Conservation (phyloP, 2,329 filamentous ascomycete genomes). For the Elsinoe arachidis region DNA sequence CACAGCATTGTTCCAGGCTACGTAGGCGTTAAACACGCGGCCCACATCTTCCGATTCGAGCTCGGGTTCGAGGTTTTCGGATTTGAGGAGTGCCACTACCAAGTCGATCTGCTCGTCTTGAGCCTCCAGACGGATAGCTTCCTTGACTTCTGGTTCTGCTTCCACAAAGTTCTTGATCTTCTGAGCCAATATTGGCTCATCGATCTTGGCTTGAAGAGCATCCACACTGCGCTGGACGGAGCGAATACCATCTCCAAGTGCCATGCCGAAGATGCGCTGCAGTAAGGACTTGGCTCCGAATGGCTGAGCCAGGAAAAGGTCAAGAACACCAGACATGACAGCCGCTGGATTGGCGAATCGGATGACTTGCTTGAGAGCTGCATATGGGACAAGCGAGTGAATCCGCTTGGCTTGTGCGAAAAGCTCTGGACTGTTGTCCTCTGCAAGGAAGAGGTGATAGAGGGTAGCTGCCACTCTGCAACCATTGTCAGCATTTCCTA, state of each 20-base stretch:
- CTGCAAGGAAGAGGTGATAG: slow-evolving; percentile 93
- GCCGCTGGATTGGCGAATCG: slow-evolving; percentile 91
- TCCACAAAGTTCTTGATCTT: slow-evolving; percentile 77
- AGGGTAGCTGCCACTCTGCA: slow-evolving; percentile 75
- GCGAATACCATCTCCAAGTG: slow-evolving; percentile 81
- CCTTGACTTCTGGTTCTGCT: slow-evolving; percentile 65
- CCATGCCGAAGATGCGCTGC: slow-evolving; percentile 89
- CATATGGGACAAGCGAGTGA: slow-evolving; percentile 89
- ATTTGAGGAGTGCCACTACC: slow-evolving; percentile 74
- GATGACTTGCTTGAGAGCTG: slow-evolving; percentile 91
- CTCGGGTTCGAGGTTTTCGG: slow-evolving; percentile 64
- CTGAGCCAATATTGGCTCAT: slow-evolving; percentile 66
- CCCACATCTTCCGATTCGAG: slow-evolving; percentile 68
- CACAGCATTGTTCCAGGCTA: slow-evolving; percentile 90
- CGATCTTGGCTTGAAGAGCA: slow-evolving; percentile 64
- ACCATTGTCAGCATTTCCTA: not conserved
- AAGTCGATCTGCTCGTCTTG: slow-evolving; percentile 67
- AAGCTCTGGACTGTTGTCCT: slow-evolving; percentile 94
- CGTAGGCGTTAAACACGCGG: slow-evolving; percentile 85
- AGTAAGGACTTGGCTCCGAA: slow-evolving; percentile 84
- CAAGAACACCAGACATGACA: slow-evolving; percentile 91
- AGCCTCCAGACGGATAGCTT: slow-evolving; percentile 65
- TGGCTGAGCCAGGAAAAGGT: slow-evolving; percentile 91
- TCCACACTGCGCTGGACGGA: slow-evolving; percentile 83
- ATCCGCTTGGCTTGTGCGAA: slow-evolving; percentile 92